Percentiles rank a stretch among this genome's conserved stretches.
These are phyloP conservation scores for Fraxinus albicans DNA, from an alignment of 305 asterid species.

Conservation along the genomic window DNA sequence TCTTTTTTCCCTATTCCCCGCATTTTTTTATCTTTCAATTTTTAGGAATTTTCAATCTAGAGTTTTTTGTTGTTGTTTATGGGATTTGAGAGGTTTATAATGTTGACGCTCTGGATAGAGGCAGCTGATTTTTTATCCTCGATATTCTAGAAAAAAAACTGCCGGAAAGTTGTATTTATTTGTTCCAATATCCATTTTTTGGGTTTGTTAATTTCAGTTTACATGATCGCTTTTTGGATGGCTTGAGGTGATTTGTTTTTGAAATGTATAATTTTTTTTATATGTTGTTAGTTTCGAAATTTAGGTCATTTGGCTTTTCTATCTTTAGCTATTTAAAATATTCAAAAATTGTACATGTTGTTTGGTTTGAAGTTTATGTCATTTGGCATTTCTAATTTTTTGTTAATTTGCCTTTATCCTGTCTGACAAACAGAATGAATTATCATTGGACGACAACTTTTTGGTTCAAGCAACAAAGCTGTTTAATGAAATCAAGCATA, in stretches of 20 bases:
- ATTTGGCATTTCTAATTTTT: background rate
- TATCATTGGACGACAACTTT: constrained; percentile 45
- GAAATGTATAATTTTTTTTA: background rate
- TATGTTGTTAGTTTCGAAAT: background rate
- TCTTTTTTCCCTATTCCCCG: background rate
- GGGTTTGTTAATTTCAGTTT: background rate
- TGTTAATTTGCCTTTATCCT: background rate
- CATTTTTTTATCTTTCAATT: background rate
- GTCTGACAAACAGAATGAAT: constrained; percentile 49
- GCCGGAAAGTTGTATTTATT: background rate
- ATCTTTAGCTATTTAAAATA: background rate
- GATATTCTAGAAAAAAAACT: background rate
- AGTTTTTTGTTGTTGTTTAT: background rate
- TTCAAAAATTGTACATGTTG: background rate
- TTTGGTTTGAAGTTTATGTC: background rate
- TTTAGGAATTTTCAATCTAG: background rate
- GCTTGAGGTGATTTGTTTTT: constrained; percentile 8
- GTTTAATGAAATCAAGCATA: constrained; percentile 63
- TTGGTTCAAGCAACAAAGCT: constrained; percentile 58
- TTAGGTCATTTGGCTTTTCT: constrained; percentile 14
- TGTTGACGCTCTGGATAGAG: background rate
- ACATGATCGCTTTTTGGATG: background rate
- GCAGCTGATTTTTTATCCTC: background rate
- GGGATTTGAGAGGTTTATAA: background rate
- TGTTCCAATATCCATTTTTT: background rate